Evolutionary conservation across 805 yeast genomes (phyloP).

Genomic region (Blastobotrys chiropterorum): DNA sequence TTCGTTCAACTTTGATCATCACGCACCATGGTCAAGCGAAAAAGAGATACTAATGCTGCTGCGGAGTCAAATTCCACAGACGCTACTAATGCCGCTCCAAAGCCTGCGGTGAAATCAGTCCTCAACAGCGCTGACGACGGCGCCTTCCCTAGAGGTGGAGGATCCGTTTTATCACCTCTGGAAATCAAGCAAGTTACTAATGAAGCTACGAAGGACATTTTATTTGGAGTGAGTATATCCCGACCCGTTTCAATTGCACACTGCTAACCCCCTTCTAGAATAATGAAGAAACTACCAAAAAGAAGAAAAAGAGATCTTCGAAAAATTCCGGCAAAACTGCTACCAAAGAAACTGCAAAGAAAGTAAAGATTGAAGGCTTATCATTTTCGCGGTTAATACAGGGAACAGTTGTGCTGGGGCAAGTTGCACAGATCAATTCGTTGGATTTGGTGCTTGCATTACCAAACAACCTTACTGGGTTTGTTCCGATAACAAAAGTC

Average conservation of each 20-base stretch:
- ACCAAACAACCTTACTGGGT: conserved; percentile 78
- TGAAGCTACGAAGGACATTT: conserved; percentile 83
- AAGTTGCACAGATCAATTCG: conserved; percentile 53
- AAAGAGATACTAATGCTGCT: too few relatives aligned
- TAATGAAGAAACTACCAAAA: conserved; percentile 27
- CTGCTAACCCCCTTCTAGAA: too few relatives aligned
- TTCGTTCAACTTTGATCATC: too few relatives aligned
- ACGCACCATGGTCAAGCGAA: too few relatives aligned
- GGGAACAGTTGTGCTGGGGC: conserved; percentile 76
- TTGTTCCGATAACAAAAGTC: conserved; percentile 64
- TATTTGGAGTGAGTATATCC: conserved; percentile 60
- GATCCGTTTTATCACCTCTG: conserved; percentile 66
- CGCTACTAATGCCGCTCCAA: neutral
- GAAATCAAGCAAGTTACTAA: conserved; percentile 90
- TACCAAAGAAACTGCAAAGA: conserved; percentile 25
- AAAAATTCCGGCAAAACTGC: conserved; percentile 19
- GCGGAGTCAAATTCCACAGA: neutral
- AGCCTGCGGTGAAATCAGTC: conserved; percentile 12
- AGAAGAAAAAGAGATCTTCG: conserved; percentile 18
- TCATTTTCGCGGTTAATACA: conserved; percentile 56
- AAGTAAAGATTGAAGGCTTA: conserved; percentile 55
- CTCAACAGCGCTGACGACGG: conserved; percentile 44
- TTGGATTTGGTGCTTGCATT: conserved; percentile 63
- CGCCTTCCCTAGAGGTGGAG: conserved; percentile 94
- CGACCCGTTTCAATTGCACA: conserved; percentile 4